Conservation (phyloP, 2,329 filamentous ascomycete genomes). For the Fusarium sp. region DNA sequence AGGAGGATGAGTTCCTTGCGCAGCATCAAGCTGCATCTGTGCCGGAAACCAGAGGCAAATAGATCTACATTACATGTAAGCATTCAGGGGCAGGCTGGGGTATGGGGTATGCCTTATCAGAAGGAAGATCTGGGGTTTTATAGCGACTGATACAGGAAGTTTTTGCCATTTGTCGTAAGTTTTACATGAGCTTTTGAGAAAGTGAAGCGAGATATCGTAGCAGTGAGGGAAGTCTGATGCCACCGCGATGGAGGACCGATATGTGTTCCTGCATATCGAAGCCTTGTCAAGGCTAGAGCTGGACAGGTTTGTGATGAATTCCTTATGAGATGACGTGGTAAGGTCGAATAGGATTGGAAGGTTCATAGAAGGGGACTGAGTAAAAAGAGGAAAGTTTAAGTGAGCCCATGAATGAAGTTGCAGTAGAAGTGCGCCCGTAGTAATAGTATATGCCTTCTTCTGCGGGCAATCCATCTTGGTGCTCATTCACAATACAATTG, state of each 20-base stretch:
- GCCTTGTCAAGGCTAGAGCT: neutral
- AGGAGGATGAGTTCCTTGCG: neutral
- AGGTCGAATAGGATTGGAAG: neutral
- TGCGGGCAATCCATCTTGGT: constrained; percentile 6
- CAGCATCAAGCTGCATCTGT: neutral
- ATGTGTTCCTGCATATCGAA: constrained; percentile 19
- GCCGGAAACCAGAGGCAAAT: neutral
- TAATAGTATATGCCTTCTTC: neutral
- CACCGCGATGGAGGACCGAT: neutral
- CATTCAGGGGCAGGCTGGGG: constrained; percentile 29
- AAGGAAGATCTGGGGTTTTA: constrained; percentile 17
- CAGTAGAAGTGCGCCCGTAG: constrained; percentile 8
- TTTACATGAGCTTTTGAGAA: constrained; percentile 32
- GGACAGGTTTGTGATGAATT: constrained; percentile 12
- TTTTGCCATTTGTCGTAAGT: constrained; percentile 37
- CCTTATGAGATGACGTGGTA: neutral
- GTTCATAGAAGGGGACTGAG: neutral
- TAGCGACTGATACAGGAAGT: neutral
- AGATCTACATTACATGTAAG: constrained; percentile 19
- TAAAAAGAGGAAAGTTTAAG: neutral
- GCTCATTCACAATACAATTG: neutral
- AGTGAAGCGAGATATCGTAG: constrained; percentile 3
- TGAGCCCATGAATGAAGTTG: neutral
- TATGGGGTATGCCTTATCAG: constrained; percentile 42
- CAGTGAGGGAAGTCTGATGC: neutral